Evolutionary conservation across 2,329 filamentous ascomycete genomes (phyloP).

Genomic region (Alternaria ethzedia): DNA sequence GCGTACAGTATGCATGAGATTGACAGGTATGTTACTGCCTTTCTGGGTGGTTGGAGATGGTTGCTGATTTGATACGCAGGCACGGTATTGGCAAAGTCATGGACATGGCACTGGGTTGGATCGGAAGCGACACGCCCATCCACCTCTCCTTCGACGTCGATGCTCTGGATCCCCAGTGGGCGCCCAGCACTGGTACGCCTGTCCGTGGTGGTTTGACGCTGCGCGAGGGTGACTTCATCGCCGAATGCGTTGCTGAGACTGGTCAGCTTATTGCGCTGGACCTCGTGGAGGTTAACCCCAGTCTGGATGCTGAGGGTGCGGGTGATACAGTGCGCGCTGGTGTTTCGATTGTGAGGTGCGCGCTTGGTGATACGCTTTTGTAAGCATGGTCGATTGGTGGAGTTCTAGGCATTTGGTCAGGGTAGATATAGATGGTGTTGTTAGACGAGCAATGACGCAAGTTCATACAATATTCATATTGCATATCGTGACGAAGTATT

Average conservation of each 20-base stretch:
- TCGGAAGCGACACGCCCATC: slow-evolving; percentile 92
- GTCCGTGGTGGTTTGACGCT: slow-evolving; percentile 92
- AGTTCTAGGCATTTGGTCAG: not conserved
- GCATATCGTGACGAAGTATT: not conserved
- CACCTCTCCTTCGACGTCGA: slow-evolving; percentile 98
- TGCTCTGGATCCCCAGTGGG: slow-evolving; percentile 93
- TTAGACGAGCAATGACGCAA: not conserved
- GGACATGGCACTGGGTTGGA: slow-evolving; percentile 97
- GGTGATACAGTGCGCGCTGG: slow-evolving; percentile 88
- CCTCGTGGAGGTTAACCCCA: slow-evolving; percentile 62
- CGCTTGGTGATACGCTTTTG: slow-evolving; percentile 87
- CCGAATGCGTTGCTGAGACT: slow-evolving; percentile 67
- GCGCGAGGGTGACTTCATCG: slow-evolving; percentile 96
- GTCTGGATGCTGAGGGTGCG: slow-evolving; percentile 64
- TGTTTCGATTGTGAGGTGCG: slow-evolving; percentile 89
- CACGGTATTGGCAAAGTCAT: slow-evolving; percentile 95
- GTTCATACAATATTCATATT: not conserved
- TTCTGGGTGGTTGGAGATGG: not conserved
- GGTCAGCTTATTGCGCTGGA: slow-evolving; percentile 64
- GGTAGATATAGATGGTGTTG: not conserved
- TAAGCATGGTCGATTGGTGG: slow-evolving; percentile 47
- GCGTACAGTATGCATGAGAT: slow-evolving; percentile 99
- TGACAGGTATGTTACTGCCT: slow-evolving; percentile 67
- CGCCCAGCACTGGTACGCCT: slow-evolving; percentile 92
- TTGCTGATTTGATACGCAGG: no score